Evolutionary conservation across 352 stramenopile species (phyloP).

Genomic region (Ophiocytium majus): DNA sequence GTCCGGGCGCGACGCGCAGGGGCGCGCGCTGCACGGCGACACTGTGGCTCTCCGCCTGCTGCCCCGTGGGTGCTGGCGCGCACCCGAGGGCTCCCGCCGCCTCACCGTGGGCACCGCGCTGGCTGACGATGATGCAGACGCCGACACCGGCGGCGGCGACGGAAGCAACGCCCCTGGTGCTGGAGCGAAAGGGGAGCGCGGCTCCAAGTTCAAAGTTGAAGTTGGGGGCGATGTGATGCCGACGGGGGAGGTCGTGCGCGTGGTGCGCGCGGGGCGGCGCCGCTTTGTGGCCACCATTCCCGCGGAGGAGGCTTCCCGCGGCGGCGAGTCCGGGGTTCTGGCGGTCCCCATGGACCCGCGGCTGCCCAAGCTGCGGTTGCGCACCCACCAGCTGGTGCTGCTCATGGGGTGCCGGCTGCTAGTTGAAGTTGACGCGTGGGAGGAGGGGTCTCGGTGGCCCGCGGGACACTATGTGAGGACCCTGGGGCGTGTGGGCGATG

Average conservation of each 20-base stretch:
- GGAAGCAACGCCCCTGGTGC: no score
- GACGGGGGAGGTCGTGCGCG: constrained; percentile 28
- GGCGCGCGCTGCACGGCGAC: constrained; percentile 41
- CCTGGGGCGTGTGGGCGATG: constrained; percentile 29
- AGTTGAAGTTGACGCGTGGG: constrained; percentile 45
- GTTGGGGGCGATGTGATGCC: not conserved
- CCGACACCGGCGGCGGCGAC: not conserved
- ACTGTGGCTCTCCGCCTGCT: constrained; percentile 35
- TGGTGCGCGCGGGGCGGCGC: constrained; percentile 37
- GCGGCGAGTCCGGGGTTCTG: constrained; percentile 20
- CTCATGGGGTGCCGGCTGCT: constrained; percentile 47
- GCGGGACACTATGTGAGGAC: constrained; percentile 50
- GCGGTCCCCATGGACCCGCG: constrained; percentile 53
- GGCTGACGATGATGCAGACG: constrained; percentile 4
- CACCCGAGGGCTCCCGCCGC: not conserved
- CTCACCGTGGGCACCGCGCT: not conserved
- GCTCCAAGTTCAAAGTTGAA: no score
- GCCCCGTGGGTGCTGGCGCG: not conserved
- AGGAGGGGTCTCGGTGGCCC: constrained; percentile 28
- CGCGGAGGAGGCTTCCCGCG: constrained; percentile 26
- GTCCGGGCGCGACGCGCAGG: constrained; percentile 33
- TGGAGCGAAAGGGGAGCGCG: no score
- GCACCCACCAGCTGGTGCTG: constrained; percentile 24
- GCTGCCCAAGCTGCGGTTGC: constrained; percentile 43
- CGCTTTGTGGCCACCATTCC: constrained; percentile 50